Evolutionary conservation across 108 stramenopile species (phyloP), one percentile per base, ranked within the genome.

Genomic region (Stephanodiscus minutulus): DNA sequence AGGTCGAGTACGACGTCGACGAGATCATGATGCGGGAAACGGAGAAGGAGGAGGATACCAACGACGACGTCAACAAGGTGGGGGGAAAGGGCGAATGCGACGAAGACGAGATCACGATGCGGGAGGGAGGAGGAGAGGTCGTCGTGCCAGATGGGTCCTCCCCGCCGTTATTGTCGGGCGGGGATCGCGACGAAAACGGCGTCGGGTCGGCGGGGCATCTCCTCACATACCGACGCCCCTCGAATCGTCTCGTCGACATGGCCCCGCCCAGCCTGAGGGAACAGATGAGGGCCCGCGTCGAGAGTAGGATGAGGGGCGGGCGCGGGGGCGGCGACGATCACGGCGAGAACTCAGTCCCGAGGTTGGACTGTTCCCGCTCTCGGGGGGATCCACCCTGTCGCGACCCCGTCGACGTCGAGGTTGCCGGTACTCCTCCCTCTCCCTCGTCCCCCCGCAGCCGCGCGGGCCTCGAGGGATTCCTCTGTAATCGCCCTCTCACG

Each of bases 1-100:
- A 53, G 25, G 22, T 27, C 25, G 52, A 53, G 52, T 53, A 53
- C 25, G 52, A 53, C 52, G 52, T 53, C 9, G 52, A 53, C 52
- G 9, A 53, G 2, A 25, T 53, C 0, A 53, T 53, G 5, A 53
- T 53, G 24, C 6, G 24, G 24, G 7, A 21, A n/a, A 13, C 7
- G 7, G n/a, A 24, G 2, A 7, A 3, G 22, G 50, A 20, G 50
- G 20, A 49, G 17, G 9, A 20, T 7, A n/a, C 11, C 18, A 13
- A 7, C 13, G 22, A 24, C 7, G 22, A 18, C 15, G 22, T 1
- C 22, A 7, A 52, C 4, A 52, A 24, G 50, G 50, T 24, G 4
- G 50, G n/a, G n/a, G n/a, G n/a, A n/a, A n/a, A 24, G 50, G n/a
- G 15, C 22, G 50, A 21, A 13, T 6, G 18, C 22, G 22, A 52